Percentiles rank a stretch among this genome's conserved stretches.
These are phyloP conservation scores for Calendula officinalis DNA, from an alignment of 129 eudicot species.

Conservation along the genomic window DNA sequence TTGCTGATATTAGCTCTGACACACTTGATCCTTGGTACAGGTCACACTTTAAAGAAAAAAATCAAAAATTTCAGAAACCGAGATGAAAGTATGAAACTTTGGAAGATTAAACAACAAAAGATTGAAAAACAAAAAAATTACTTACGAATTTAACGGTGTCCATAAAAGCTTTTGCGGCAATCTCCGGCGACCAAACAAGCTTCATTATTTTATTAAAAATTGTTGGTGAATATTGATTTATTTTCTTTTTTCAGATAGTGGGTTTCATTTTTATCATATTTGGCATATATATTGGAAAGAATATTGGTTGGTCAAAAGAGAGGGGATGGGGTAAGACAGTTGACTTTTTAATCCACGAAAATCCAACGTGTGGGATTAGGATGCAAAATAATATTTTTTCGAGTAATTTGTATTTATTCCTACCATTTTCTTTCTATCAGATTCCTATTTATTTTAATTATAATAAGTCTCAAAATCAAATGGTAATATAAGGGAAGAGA, in stretches of 20 bases:
- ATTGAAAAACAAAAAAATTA: background rate
- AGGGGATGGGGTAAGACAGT: conserved; percentile 14
- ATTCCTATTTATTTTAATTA: too few relatives aligned
- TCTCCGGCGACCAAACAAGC: conserved; percentile 86
- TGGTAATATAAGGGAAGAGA: too few relatives aligned
- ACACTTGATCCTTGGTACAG: conserved; percentile 52
- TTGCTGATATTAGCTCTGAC: conserved; percentile 69
- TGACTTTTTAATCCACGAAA: conserved; percentile 27
- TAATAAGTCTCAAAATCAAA: too few relatives aligned
- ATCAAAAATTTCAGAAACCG: background rate
- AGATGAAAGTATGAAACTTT: background rate
- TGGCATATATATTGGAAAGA: background rate
- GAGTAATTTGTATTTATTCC: too few relatives aligned
- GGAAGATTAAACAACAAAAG: background rate
- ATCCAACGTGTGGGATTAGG: conserved; percentile 34
- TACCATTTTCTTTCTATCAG: too few relatives aligned
- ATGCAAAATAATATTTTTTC: conserved; percentile 19
- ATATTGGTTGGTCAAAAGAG: conserved; percentile 1
- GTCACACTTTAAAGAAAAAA: conserved; percentile 39
- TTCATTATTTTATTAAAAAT: conserved; percentile 43
- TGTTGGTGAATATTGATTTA: background rate
- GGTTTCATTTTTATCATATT: conserved; percentile 1
- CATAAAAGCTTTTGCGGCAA: conserved; percentile 72
- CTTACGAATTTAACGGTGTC: conserved; percentile 77
- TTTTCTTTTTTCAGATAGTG: background rate